phyloP scores from a whole-genome alignment of 306 rosid species.

The Dalbergia cochinchinensis region DNA sequence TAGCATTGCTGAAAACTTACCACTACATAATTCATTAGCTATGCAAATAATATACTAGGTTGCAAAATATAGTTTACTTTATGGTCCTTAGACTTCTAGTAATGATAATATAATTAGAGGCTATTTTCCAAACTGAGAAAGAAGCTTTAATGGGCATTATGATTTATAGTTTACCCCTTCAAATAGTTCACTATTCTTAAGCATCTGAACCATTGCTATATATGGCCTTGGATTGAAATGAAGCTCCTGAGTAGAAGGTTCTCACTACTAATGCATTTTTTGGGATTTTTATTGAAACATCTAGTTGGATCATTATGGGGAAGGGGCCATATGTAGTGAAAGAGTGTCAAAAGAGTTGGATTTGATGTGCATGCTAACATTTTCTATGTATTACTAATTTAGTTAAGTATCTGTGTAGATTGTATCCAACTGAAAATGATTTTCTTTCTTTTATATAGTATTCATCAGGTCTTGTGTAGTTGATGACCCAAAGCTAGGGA shows the following conservation, averaged over 20 bases:
- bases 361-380: slow-evolving; percentile 9
- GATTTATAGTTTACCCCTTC: background rate
- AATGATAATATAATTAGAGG: background rate
- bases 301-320: background rate
- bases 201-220: slow-evolving; percentile 4
- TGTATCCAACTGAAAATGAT: background rate
- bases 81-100: background rate
- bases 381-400: slow-evolving; percentile 16
- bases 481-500: slow-evolving; percentile 6
- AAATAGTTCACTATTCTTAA: background rate
- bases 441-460: background rate
- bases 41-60: background rate
- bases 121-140: slow-evolving; percentile 10
- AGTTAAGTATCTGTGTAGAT: background rate
- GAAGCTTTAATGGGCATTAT: background rate
- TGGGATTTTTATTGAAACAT: background rate
- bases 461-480: background rate
- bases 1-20: slow-evolving; percentile 18
- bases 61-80: slow-evolving; percentile 1
- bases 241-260: background rate
- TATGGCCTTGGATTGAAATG: slow-evolving; percentile 19
- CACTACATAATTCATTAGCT: background rate
- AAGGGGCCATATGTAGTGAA: slow-evolving; percentile 3
- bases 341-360: slow-evolving; percentile 6
- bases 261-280: background rate